Evolutionary conservation across 106 monocot genomes (phyloP).

Genomic region (Dactylorhiza incarnata): DNA sequence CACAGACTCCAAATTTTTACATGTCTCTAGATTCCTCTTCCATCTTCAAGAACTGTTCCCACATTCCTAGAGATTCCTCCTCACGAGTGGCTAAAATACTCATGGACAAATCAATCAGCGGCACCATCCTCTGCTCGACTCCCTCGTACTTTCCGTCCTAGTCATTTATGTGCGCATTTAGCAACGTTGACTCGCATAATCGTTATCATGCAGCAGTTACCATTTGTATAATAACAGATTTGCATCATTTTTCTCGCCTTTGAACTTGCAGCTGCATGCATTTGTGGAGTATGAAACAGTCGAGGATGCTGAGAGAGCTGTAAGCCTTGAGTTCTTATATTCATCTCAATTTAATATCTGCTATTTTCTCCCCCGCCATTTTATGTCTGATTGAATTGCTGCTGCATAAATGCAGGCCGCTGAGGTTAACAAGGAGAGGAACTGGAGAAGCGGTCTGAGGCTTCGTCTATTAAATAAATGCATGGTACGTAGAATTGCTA

Average conservation of each 20-base stretch:
- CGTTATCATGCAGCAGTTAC: not conserved
- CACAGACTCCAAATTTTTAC: no score
- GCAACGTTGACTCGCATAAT: not conserved
- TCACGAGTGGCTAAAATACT: no score
- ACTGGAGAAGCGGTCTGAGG: constrained; percentile 94
- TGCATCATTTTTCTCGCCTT: not conserved
- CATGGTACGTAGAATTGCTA: constrained; percentile 37
- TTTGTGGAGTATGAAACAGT: constrained; percentile 93
- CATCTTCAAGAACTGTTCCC: no score
- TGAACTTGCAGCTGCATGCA: constrained; percentile 72
- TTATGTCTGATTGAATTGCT: not conserved
- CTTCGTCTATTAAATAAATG: constrained; percentile 67
- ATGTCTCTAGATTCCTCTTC: no score
- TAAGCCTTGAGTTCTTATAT: constrained; percentile 26
- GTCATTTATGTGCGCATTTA: not conserved
- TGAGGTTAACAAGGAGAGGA: constrained; percentile 80
- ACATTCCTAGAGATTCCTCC: no score
- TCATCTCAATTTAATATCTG: not conserved
- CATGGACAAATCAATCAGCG: no score
- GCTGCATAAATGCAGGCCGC: constrained; percentile 28
- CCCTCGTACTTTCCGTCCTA: no score
- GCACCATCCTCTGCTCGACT: no score
- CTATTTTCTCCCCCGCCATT: not conserved
- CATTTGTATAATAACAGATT: not conserved
- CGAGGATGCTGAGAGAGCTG: constrained; percentile 89